Percentiles rank a stretch among this genome's conserved stretches.
These are phyloP conservation scores for Mitragyna speciosa DNA, from an alignment of 257 asterid species.

Conservation along the genomic window DNA sequence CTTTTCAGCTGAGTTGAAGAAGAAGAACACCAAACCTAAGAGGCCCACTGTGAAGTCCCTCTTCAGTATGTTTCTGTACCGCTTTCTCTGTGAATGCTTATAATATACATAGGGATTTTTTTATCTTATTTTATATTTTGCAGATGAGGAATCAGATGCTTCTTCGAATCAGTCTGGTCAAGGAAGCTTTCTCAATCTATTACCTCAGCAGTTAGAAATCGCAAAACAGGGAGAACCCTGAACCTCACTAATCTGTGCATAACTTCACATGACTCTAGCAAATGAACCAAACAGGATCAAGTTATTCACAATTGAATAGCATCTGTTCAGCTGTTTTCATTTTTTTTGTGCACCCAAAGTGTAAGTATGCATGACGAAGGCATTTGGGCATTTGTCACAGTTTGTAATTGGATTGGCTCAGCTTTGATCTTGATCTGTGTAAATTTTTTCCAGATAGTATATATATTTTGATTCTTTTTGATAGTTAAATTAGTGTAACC, in stretches of 20 bases:
- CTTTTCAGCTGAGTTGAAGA: slow-evolving; percentile 79
- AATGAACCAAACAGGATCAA: slow-evolving; percentile 23
- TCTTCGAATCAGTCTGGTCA: slow-evolving; percentile 56
- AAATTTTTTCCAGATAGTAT: slow-evolving; percentile 54
- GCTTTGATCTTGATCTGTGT: slow-evolving; percentile 40
- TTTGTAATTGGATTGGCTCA: slow-evolving; percentile 30
- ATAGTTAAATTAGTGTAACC: slow-evolving; percentile 27
- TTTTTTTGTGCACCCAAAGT: slow-evolving; percentile 33
- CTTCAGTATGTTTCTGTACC: slow-evolving; percentile 62
- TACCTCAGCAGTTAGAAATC: slow-evolving; percentile 61
- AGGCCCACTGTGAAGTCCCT: slow-evolving; percentile 93
- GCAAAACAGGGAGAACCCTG: slow-evolving; percentile 43
- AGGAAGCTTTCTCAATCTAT: slow-evolving; percentile 70
- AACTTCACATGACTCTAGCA: slow-evolving; percentile 36
- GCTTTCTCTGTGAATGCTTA: background rate
- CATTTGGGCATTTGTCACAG: slow-evolving; percentile 29
- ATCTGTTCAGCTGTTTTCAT: slow-evolving; percentile 34
- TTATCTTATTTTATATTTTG: slow-evolving; percentile 9
- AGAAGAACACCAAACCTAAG: slow-evolving; percentile 79
- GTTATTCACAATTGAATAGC: slow-evolving; percentile 31
- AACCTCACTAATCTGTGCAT: slow-evolving; percentile 40
- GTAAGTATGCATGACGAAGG: slow-evolving; percentile 46
- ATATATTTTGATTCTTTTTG: slow-evolving; percentile 33
- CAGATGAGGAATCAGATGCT: slow-evolving; percentile 74
- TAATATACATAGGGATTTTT: background rate